These are phyloP conservation scores for Alternaria sp. DNA, from an alignment of 2,329 filamentous ascomycete species.

Conservation along the genomic window DNA sequence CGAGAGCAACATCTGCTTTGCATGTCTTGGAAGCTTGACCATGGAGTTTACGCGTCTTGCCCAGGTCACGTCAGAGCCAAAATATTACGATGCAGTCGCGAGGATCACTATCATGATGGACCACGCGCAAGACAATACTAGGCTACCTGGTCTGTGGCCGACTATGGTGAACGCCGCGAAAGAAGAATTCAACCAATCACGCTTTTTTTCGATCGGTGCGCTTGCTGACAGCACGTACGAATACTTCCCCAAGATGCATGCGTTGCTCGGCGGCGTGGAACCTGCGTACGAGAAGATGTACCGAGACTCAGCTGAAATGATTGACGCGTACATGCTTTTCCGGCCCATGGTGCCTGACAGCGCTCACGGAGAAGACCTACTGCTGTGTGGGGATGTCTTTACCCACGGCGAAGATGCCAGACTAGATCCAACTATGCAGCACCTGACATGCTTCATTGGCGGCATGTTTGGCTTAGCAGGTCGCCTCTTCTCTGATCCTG, in stretches of 20 bases:
- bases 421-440: conserved; percentile 61
- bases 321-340: conserved; percentile 59
- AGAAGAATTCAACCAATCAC: conserved; percentile 37
- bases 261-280: conserved; percentile 52
- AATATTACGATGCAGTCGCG: conserved; percentile 50
- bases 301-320: conserved; percentile 57
- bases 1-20: conserved; percentile 54
- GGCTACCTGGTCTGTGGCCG: conserved; percentile 49
- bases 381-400: conserved; percentile 49
- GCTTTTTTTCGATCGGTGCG: conserved; percentile 47
- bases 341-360: conserved; percentile 52
- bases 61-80: conserved; percentile 46
- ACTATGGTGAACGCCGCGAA: conserved; percentile 51
- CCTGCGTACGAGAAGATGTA: conserved; percentile 64
- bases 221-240: conserved; percentile 51
- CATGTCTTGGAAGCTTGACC: conserved; percentile 57
- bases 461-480: conserved; percentile 69
- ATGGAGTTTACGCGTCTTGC: conserved; percentile 52
- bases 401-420: conserved; percentile 22
- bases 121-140: conserved; percentile 39
- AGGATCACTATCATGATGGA: conserved; percentile 45
- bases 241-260: conserved; percentile 49
- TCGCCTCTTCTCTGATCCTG: conserved; percentile 61
- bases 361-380: conserved; percentile 33
- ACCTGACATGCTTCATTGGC: conserved; percentile 68